phyloP scores from a whole-genome alignment of 805 yeast genomes.

The Monosporozyma unispora region DNA sequence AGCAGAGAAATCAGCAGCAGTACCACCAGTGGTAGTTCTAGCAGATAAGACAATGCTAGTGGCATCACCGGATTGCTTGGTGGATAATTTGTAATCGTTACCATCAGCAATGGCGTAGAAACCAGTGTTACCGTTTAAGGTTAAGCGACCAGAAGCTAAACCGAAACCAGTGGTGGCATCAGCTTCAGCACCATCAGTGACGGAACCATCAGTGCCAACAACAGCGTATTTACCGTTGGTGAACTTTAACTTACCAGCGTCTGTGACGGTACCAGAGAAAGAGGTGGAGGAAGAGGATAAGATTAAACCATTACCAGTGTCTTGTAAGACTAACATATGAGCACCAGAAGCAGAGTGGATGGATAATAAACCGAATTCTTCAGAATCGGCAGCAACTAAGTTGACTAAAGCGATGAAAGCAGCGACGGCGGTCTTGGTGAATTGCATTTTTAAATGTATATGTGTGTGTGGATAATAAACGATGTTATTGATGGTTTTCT shows the following conservation, averaged over 20 bases:
- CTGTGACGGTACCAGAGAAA: conserved; percentile 23
- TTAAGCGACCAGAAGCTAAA: conserved; percentile 32
- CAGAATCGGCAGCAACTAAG: conserved; percentile 30
- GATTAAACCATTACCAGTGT: conserved; percentile 13
- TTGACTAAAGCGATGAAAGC: conserved; percentile 23
- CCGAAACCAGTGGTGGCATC: conserved; percentile 32
- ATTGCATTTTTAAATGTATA: conserved; percentile 4
- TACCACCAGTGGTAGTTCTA: conserved; percentile 4
- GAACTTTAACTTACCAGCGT: conserved; percentile 27
- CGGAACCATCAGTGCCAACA: conserved; percentile 18
- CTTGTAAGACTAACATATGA: conserved; percentile 2
- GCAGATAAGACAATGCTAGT: conserved; percentile 16
- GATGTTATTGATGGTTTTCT: no score
- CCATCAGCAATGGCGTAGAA: conserved; percentile 34
- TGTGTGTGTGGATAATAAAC: no score
- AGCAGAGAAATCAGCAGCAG: conserved; percentile 9
- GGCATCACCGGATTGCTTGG: conserved; percentile 19
- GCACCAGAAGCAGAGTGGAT: conserved; percentile 30
- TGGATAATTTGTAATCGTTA: conserved; percentile 22
- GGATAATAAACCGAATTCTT: conserved; percentile 28
- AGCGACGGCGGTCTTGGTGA: conserved; percentile 15
- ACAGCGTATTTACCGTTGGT: conserved; percentile 26
- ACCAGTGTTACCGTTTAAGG: conserved; percentile 26
- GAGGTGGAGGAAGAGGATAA: conserved; percentile 11
- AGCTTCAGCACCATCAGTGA: conserved; percentile 16